Percentiles rank a stretch among this genome's conserved stretches.
Conservation (phyloP, 2,329 filamentous ascomycete species). For the Alternaria incomplexa region DNA sequence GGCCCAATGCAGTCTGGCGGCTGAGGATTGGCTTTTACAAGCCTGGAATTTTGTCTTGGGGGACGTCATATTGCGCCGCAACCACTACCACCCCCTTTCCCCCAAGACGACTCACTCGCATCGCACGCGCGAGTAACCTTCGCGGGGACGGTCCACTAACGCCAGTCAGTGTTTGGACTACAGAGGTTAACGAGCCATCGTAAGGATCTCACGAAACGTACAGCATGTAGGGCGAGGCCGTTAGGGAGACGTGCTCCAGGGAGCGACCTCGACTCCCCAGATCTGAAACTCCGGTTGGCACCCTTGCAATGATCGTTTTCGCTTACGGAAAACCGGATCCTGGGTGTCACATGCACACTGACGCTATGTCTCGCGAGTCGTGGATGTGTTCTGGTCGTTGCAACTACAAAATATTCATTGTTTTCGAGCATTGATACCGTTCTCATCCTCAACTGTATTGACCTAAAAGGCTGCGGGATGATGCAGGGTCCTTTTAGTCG, state of each 20-base stretch:
- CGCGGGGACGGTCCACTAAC: neutral
- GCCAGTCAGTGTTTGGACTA: neutral
- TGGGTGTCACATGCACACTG: conserved; percentile 13
- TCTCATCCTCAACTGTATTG: too few species aligned
- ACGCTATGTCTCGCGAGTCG: conserved; percentile 13
- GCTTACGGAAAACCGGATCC: conserved; percentile 16
- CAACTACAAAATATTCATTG: neutral
- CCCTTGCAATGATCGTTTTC: conserved; percentile 19
- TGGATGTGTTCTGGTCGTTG: neutral
- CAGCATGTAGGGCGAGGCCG: neutral
- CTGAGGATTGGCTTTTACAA: conserved; percentile 20
- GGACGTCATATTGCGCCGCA: conserved; percentile 27
- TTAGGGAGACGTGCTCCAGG: neutral
- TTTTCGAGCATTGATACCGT: neutral
- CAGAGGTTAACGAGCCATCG: neutral
- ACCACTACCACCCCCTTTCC: conserved; percentile 21
- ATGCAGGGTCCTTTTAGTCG: neutral
- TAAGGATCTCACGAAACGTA: conserved; percentile 3
- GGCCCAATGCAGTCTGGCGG: conserved; percentile 18
- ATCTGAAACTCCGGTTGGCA: conserved; percentile 3
- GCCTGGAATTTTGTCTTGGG: conserved; percentile 29
- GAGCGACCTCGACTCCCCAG: conserved; percentile 1
- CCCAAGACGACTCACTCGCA: conserved; percentile 1
- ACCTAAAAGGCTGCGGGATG: neutral
- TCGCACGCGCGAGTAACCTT: neutral